Percentiles rank a stretch among this genome's conserved stretches.
Conservation (phyloP, 1,139 yeast genomes). For the Debaryomycetaceae sp. region DNA sequence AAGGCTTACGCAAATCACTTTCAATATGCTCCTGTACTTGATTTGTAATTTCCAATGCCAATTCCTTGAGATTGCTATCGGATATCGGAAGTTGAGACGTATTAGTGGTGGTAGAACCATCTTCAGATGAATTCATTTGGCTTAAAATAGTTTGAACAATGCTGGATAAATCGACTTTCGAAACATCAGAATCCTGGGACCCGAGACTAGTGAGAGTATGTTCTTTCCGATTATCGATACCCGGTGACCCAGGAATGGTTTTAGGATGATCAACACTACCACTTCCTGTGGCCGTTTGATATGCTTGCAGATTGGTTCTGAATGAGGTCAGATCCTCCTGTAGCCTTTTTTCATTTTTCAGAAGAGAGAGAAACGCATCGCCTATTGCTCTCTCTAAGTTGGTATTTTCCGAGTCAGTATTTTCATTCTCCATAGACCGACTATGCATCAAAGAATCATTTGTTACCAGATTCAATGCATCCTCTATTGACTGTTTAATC, state of each 20-base stretch:
- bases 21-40: conserved; percentile 30
- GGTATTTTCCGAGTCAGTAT: conserved; percentile 17
- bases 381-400: conserved; percentile 27
- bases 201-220: not conserved
- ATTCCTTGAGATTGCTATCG: conserved; percentile 12
- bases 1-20: conserved; percentile 10
- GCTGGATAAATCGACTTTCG: conserved; percentile 14
- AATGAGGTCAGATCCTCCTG: not conserved
- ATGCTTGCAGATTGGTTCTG: not conserved
- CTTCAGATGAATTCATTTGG: conserved; percentile 14
- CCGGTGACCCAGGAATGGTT: not conserved
- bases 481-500: conserved; percentile 23
- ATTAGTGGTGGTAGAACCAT: conserved; percentile 1
- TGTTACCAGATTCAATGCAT: conserved; percentile 15
- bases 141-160: conserved; percentile 21
- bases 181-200: conserved; percentile 2
- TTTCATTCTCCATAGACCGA: not conserved
- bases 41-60: conserved; percentile 31
- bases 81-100: conserved; percentile 8
- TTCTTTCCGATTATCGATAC: not conserved
- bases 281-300: not conserved
- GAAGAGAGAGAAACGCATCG: conserved; percentile 20
- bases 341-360: not conserved
- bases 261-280: not conserved
- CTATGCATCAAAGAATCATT: not conserved